Evolutionary conservation across 352 stramenopile genomes (phyloP), one percentile per base, ranked within the genome.

Genomic region (Globisporangium barbulae): DNA sequence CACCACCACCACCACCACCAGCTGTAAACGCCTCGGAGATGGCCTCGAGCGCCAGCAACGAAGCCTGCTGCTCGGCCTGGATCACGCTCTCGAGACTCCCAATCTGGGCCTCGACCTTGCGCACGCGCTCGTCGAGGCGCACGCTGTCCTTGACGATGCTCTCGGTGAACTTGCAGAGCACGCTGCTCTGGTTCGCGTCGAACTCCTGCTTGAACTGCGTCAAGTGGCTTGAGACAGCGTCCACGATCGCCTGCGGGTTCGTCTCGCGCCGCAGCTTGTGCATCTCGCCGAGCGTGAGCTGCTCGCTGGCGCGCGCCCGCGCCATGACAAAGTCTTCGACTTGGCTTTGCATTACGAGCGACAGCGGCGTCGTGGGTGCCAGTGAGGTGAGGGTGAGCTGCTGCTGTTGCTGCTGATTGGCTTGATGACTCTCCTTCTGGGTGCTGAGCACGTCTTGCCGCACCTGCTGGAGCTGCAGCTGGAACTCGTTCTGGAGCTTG

Each of bases 11-110:
- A 44, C 15, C 5, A 1, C 15, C 17, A 47, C 42, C 17, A 5
- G 42, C 42, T 19, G 59, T 33, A 22, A 91, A 88, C 15, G 82
- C 82, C 39, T 88, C 81, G 30, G 82, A 91, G 41, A 91, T 89
- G 5, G 82, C 82, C 35, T 91, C 79, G 21, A 91, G 68, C 12
- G 82, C 82, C 28, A 88, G 63, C 25, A 91, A 68, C 21, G 79
- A 89, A 3, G 82, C 78, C 69, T 91, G 79, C 55, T 91, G 82
- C 61, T 91, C 82, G 3, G 78, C 76, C 56, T 91, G 78, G 50
- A 91, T 83, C 31, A 91, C 75, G 0, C 64, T 61, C 35, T 89
- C 82, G 2, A 91, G 64, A 15, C 64, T 72, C 0, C 42, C 69
- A n/a, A 91, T 69, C 63, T 91, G 79, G 41, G 57, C 22, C 54